phyloP scores from a whole-genome alignment of 495 filamentous ascomycete genomes.

The Penicillium soppii region DNA sequence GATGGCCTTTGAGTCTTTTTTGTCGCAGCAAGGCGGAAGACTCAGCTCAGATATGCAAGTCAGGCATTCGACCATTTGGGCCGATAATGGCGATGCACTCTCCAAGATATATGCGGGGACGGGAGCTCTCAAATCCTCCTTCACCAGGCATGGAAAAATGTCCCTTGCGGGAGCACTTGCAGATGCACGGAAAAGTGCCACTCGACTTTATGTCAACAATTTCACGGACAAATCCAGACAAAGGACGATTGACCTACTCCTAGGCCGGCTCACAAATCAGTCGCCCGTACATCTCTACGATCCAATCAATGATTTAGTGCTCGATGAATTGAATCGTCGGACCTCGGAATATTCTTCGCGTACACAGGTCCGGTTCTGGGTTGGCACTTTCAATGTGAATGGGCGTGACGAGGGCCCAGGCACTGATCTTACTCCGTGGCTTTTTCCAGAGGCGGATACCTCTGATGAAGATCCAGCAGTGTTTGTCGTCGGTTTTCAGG shows the following conservation, averaged over 20 bases:
- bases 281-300: slow-evolving; percentile 82
- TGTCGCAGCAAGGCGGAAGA: slow-evolving; percentile 63
- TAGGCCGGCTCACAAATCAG: slow-evolving; percentile 83
- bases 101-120: slow-evolving; percentile 97
- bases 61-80: slow-evolving; percentile 89
- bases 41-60: slow-evolving; percentile 81
- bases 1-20: slow-evolving; percentile 82
- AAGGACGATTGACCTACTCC: slow-evolving; percentile 87
- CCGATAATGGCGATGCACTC: slow-evolving; percentile 95
- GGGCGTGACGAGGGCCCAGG: slow-evolving; percentile 73
- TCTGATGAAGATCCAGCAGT: slow-evolving; percentile 48
- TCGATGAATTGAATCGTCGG: slow-evolving; percentile 66
- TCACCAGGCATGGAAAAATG: slow-evolving; percentile 96
- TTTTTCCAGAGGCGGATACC: slow-evolving; percentile 59
- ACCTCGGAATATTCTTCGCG: slow-evolving; percentile 53
- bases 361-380: slow-evolving; percentile 62
- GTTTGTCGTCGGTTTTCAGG: slow-evolving; percentile 89
- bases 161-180: slow-evolving; percentile 91
- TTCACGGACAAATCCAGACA: slow-evolving; percentile 92
- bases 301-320: slow-evolving; percentile 88
- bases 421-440: slow-evolving; percentile 81
- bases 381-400: slow-evolving; percentile 94
- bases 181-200: slow-evolving; percentile 91
- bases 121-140: slow-evolving; percentile 91
- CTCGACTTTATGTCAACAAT: slow-evolving; percentile 93